phyloP scores from a whole-genome alignment of 148 eudicot species.

The Polygonum aviculare region DNA sequence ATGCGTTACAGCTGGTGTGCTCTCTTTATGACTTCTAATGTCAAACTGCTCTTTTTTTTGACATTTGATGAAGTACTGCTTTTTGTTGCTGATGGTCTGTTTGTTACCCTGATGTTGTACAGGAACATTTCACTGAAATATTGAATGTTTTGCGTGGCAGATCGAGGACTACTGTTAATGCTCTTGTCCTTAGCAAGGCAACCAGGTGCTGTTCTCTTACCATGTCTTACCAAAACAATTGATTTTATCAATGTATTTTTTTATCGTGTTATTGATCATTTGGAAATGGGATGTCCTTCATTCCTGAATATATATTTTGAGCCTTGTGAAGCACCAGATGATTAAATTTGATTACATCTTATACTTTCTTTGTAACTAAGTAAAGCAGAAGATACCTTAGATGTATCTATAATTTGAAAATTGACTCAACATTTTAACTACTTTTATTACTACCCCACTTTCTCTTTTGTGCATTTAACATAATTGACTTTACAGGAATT shows the following conservation, averaged over 20 bases:
- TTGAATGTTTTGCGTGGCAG: constrained; percentile 58
- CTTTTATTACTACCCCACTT: neutral
- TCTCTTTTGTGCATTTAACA: neutral
- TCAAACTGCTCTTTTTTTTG: neutral
- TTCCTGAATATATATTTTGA: neutral
- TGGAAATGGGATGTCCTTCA: neutral
- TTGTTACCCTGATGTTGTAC: constrained; percentile 7
- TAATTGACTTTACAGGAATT: neutral
- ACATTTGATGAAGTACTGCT: neutral
- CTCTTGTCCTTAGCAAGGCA: constrained; percentile 51
- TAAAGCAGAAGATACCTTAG: neutral
- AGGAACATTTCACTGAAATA: constrained; percentile 54
- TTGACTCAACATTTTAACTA: neutral
- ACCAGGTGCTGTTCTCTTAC: constrained; percentile 29
- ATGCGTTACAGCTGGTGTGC: constrained; percentile 43
- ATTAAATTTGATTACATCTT: neutral
- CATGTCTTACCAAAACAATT: neutral
- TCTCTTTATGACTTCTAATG: constrained; percentile 10
- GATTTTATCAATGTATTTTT: neutral
- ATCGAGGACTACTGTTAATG: constrained; percentile 39
- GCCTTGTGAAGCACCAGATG: neutral
- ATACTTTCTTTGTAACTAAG: neutral
- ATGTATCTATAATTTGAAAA: constrained; percentile 1
- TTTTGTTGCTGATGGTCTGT: neutral
- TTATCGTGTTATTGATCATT: neutral